Evolutionary conservation across 1,139 yeast genomes (phyloP), one percentile per base, ranked within the genome.

Genomic region (Yamadazyma diospyri): DNA sequence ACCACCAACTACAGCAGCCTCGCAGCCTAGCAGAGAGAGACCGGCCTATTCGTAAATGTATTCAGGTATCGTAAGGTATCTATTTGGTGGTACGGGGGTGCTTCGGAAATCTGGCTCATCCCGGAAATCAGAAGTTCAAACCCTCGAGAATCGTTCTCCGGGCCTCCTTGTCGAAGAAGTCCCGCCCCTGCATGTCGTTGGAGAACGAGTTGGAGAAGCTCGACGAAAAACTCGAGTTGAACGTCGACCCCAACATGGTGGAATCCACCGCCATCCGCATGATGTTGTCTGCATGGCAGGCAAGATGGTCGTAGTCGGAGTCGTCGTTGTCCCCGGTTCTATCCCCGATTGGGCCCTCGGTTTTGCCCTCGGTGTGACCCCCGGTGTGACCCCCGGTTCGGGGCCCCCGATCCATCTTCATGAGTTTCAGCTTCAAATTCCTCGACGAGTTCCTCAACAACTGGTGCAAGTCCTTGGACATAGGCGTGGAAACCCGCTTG

Each of bases 261-360:
- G 73, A 61, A 38, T 69, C 75, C 28, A 69, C 68, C 2, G 75
- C 75, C 74, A 69, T 66, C 22, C 70, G 54, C 59, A 69, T 55
- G 37, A 69, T 69, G 32, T 65, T 65, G 34, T 66, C 69, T 2
- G 74, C 74, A 42, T 69, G 75, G 37, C 74, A 69, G 8, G 75
- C 75, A 41, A 69, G 59, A 25, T 61, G 60, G 41, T 69, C 74
- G 30, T 55, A 57, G 25, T 57, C 64, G 1, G 59, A 51, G 21
- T 35, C 17, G 22, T 33, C 27, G 30, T 40, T 35, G 10, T 35
- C 28, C 23, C 32, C 29, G 6, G 34, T 35, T n/a, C 36, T 16
- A 16, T 30, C 20, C n/a, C n/a, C n/a, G n/a, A n/a, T n/a, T n/a
- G n/a, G n/a, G n/a, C n/a, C n/a, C n/a, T n/a, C n/a, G n/a, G n/a